Base-by-base conservation (phyloP, 2,329 filamentous ascomycete genomes). In the Diaporthe eres region DNA sequence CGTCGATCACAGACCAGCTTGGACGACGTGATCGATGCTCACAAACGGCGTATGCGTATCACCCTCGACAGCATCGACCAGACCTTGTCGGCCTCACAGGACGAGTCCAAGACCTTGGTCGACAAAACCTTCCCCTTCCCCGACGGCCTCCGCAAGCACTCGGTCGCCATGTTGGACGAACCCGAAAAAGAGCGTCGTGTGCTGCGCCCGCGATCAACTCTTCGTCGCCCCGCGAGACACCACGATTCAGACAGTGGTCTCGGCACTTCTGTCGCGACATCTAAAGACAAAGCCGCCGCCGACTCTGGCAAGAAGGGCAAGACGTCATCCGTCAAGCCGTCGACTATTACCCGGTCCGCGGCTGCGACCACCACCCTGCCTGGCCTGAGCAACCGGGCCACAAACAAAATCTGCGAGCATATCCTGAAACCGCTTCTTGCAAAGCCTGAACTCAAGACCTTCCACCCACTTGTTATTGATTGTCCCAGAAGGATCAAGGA, bases 161-260 rank as follows among this genome's bases (percentile, higher is more conserved):
- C 90, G 77, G 81, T 92, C 80, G 84, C 85, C 72, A 89, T 89
- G 86, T 82, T 84, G 53, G 81, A 85, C 79, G 82, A 85, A 77
- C 81, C 81, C 71, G 79, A 87, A 78, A 81, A 81, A 76, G 87
- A 88, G 83, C 85, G 88, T 76, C 87, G 87, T 77, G 85, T 89
- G 55, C 83, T 89, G 78, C 90, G 89, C 76, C 88, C 89, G 78
- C 89, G 89, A 76, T 86, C 80, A 44, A 82, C 81, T 75, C 77
- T 85, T 70, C 88, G 88, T 75, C 89, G 91, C 81, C 86, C 87
- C 76, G 88, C 87, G 58, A 89, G 92, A 81, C 90, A 92, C 81
- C 93, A 95, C 85, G 90, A 91, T 76, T 97, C 95, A 22, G 96
- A 98, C 86, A 98, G 95, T 83, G 96, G 95, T 72, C 88, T 98